Conservation (phyloP, 1,284 basidiomycete genomes). For the Leccinum pachyderme region DNA sequence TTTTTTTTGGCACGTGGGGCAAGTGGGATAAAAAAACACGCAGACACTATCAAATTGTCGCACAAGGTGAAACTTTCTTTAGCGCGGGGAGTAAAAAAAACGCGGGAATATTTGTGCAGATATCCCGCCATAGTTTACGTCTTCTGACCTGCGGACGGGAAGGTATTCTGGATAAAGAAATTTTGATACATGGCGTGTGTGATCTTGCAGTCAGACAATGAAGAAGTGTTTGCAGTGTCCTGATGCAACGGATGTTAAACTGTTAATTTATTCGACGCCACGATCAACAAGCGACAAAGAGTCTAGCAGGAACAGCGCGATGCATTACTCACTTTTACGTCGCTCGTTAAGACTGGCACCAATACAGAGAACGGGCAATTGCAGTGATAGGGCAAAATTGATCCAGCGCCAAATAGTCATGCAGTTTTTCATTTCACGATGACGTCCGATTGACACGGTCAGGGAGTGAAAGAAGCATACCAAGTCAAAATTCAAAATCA, state of each 20-base stretch:
- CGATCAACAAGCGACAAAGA: not conserved
- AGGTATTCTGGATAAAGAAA: slow-evolving; percentile 5
- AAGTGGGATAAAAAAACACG: too few relatives aligned
- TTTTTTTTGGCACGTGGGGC: too few relatives aligned
- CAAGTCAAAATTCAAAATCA: slow-evolving; percentile 1
- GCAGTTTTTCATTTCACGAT: slow-evolving; percentile 21
- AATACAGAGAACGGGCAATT: not conserved
- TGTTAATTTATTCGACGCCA: slow-evolving; percentile 14
- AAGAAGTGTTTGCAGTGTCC: not conserved
- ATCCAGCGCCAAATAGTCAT: not conserved
- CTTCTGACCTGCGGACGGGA: slow-evolving; percentile 7
- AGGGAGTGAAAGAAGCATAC: slow-evolving; percentile 23
- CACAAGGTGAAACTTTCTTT: too few relatives aligned
- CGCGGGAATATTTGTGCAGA: too few relatives aligned
- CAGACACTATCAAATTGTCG: too few relatives aligned
- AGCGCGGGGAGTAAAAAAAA: too few relatives aligned
- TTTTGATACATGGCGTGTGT: slow-evolving; percentile 1
- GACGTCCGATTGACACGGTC: slow-evolving; percentile 10
- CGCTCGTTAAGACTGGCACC: not conserved
- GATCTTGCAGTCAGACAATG: not conserved
- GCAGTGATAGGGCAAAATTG: not conserved
- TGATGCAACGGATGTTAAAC: slow-evolving; percentile 5
- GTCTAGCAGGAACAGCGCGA: not conserved
- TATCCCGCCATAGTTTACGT: too few relatives aligned
- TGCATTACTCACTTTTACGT: slow-evolving; percentile 23